Evolutionary conservation across 164 flowering plant species (phyloP), one percentile per base, ranked within the genome.

Genomic region (Berberis vulgaris): DNA sequence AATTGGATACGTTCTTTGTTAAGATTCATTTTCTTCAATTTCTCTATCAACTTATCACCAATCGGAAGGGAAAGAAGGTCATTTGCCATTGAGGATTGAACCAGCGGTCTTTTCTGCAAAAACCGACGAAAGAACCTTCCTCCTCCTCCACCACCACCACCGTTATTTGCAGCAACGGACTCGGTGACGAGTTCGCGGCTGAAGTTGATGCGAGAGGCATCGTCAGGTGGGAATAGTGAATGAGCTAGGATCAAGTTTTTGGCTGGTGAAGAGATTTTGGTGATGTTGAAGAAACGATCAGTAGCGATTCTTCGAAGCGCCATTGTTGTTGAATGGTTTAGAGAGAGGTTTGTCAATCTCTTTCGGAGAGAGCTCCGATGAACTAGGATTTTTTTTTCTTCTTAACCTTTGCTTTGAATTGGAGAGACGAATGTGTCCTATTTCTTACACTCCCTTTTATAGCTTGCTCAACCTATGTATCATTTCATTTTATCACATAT

Each of bases 11-110:
- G 73, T 38, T 80, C 78, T 61, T 62, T 69, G 6, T 65, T 63
- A 68, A 82, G 65, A 67, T 73, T 80, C 69, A 84, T 78, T 10
- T 54, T 74, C 60, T 71, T 72, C 2, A 89, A 60, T 65, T 69
- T 81, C 77, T 79, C 83, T 65, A 79, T 44, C 65, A 87, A 57
- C 43, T 60, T 76, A 11, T 72, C 81, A 4, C 86, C 82, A 13
- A 64, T 53, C 39, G 81, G 79, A 1, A 69, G 26, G 6, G 74
- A 45, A 70, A 69, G 71, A 43, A 73, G 2, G 56, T 66, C 81
- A 67, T 81, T 65, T 42, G 68, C n/a, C 44, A 42, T 39, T 43
- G 69, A 69, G 43, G 72, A 67, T 41, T 69, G 71, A 41, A 65
- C 53, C 3, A 71, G 9, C 9, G 82, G 66, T 7, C 74, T 60